phyloP scores from a whole-genome alignment of 2,329 filamentous ascomycete genomes.

The Exserohilum rostratum region DNA sequence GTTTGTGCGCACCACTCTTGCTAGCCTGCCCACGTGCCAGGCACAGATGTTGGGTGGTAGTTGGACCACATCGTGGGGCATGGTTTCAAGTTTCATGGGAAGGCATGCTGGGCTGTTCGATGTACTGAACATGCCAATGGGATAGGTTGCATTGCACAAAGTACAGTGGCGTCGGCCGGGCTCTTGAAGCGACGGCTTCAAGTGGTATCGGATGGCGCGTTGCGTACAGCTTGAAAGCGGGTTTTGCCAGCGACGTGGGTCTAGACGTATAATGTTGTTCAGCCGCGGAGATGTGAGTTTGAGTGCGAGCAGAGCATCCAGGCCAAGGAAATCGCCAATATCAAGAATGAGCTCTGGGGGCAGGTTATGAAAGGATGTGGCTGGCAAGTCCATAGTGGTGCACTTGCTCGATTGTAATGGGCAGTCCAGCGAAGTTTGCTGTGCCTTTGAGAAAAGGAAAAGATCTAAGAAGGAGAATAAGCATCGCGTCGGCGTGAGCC shows the following conservation, averaged over 20 bases:
- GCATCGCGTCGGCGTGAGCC: background rate
- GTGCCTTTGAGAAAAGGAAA: background rate
- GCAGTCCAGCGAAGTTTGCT: background rate
- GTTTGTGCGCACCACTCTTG: conserved; percentile 27
- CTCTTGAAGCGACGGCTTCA: conserved; percentile 17
- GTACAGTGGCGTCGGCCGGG: conserved; percentile 35
- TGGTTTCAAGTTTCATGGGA: conserved; percentile 6
- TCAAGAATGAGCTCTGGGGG: conserved; percentile 51
- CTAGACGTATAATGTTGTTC: conserved; percentile 33
- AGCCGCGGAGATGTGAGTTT: conserved; percentile 45
- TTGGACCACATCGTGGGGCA: conserved; percentile 31
- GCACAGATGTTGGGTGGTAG: conserved; percentile 40
- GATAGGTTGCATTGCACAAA: conserved; percentile 41
- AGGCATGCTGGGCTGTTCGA: conserved; percentile 38
- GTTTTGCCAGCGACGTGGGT: conserved; percentile 18
- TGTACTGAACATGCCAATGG: conserved; percentile 36
- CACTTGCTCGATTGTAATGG: background rate
- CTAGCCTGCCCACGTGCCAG: conserved; percentile 43
- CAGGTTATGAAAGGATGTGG: conserved; percentile 32
- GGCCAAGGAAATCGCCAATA: conserved; percentile 44
- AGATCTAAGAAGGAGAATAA: background rate
- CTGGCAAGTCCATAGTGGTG: conserved; percentile 10
- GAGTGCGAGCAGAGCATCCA: conserved; percentile 47
- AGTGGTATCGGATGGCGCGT: conserved; percentile 37
- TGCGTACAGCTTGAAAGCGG: conserved; percentile 34